Evolutionary conservation across 768 basidiomycete genomes (phyloP).

Genomic region (Tulasnella calospora): DNA sequence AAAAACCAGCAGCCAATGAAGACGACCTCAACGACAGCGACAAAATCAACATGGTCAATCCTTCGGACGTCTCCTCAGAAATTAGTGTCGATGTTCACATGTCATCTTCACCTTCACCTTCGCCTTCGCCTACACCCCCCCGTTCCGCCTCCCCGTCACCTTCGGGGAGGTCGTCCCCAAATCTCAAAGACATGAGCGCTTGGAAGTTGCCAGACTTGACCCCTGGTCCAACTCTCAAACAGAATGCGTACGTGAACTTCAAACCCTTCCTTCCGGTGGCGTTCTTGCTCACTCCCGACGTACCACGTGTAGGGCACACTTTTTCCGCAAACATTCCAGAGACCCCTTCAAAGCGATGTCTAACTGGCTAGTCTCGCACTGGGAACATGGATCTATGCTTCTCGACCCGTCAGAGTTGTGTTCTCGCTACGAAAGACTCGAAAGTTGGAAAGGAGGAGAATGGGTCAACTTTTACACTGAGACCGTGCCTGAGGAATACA

Average conservation of each 20-base stretch:
- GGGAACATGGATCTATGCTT: conserved; percentile 57
- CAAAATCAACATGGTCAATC: conserved; percentile 18
- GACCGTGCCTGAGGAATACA: conserved; percentile 33
- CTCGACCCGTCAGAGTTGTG: conserved; percentile 51
- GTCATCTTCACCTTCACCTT: not conserved
- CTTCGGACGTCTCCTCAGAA: not conserved
- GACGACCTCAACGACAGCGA: conserved; percentile 18
- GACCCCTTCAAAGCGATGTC: conserved; percentile 48
- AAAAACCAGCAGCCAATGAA: conserved; percentile 2
- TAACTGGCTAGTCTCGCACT: conserved; percentile 51
- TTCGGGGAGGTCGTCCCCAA: not conserved
- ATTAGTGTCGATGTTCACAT: not conserved
- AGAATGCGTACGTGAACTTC: not conserved
- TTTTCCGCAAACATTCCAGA: conserved; percentile 51
- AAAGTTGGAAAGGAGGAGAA: conserved; percentile 44
- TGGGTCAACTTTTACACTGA: conserved; percentile 64
- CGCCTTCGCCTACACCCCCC: not conserved
- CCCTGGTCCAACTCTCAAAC: conserved; percentile 13
- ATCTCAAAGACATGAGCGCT: not conserved
- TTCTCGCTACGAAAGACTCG: conserved; percentile 47
- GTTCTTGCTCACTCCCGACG: not conserved
- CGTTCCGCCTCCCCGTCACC: not conserved
- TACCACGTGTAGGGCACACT: conserved; percentile 36
- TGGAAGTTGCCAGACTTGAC: conserved; percentile 20
- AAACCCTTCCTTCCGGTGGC: not conserved